Evolutionary conservation across 2,329 filamentous ascomycete genomes (phyloP), one percentile per base, ranked within the genome.

Genomic region (Alternaria sp.): DNA sequence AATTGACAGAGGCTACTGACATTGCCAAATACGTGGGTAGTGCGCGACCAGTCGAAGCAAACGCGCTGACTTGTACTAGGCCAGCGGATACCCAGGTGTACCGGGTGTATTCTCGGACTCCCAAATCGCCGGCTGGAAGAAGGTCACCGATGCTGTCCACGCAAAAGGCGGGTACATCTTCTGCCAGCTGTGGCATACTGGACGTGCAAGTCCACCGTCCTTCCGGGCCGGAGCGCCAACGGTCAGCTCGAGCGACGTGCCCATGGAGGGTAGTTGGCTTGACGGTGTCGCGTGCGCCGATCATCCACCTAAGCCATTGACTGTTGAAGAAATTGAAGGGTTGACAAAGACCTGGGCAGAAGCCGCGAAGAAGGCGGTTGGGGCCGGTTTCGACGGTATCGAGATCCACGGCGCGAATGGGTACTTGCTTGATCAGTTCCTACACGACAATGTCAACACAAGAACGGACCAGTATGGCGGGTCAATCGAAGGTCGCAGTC

Each of bases 1-100:
- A 90, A 45, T 84, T 90, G 67, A 85, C 84, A 4, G 88, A 90
- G 73, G 87, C 83, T 0, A 86, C 86, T 11, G 76, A 79, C 36
- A 79, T 78, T 59, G 70, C 67, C 59, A 70, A 75, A 68, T 78
- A 75, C 61, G 76, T 78, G 53, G 66, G 69, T 60, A 25, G 26
- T 26, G 10, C 40, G 28, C 28, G 5, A 21, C 17, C 15, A 12
- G 19, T 45, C 25, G 3, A 26, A 51, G 44, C 32, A 36, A 44
- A 26, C 46, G 6, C 11, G 51, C 49, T 53, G 15, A 80, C 74
- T 71, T 69, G 73, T 4, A 12, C 6, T 50, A 80, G 81, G 67
- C 82, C 79, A 43, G 83, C 46, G 77, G 77, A 13, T 79, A 79
- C 58, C 76, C 77, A 4, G 75, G 72, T 25, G 73, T 70, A 10